These are phyloP conservation scores for Onygena corvina DNA, from an alignment of 2,329 filamentous ascomycete genomes.

Conservation along the genomic window DNA sequence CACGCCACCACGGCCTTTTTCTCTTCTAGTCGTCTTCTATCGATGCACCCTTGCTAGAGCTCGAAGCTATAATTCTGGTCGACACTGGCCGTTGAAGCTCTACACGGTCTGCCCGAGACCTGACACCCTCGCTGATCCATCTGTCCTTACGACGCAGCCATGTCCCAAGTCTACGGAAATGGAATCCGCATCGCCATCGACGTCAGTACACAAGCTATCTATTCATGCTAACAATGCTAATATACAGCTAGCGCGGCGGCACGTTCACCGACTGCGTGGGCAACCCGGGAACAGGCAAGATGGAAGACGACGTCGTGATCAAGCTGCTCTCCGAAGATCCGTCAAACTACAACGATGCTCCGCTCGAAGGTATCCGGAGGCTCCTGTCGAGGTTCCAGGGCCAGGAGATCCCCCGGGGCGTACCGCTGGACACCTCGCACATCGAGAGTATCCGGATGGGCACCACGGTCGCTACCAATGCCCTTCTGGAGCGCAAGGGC, in stretches of 20 bases:
- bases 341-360: constrained; percentile 79
- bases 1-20: not conserved
- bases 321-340: constrained; percentile 87
- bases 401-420: constrained; percentile 64
- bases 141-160: not conserved
- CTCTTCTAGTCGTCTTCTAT: not conserved
- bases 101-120: too few relatives aligned
- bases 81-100: too few relatives aligned
- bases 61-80: not conserved
- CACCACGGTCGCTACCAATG: constrained; percentile 89
- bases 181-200: constrained; percentile 31
- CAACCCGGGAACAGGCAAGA: constrained; percentile 56
- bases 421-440: constrained; percentile 64
- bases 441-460: constrained; percentile 94
- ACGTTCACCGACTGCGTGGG: constrained; percentile 91
- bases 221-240: constrained; percentile 6
- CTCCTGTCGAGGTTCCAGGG: constrained; percentile 67
- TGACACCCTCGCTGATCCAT: not conserved
- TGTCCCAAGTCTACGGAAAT: constrained; percentile 12
- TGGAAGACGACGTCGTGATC: constrained; percentile 65
- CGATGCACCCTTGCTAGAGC: not conserved
- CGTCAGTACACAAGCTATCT: constrained; percentile 18
- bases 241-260: constrained; percentile 52
- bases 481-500: constrained; percentile 77
- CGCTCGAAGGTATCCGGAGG: constrained; percentile 78